Conservation (phyloP, 106 monocot genomes). For the Platanthera guangdongensis region DNA sequence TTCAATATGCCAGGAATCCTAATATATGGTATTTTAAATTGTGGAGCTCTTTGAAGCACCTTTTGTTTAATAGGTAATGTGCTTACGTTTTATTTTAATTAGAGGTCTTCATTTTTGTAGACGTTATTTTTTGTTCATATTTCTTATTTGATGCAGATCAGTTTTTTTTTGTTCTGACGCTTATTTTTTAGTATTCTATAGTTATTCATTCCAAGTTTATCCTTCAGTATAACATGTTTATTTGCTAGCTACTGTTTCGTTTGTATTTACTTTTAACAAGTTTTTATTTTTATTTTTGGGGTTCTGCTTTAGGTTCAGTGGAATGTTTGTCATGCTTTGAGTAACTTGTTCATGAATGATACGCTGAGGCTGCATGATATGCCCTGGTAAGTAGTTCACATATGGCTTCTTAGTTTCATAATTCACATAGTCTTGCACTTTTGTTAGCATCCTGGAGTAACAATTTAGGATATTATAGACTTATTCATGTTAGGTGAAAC, state of each 20-base stretch:
- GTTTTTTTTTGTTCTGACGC: too few relatives aligned
- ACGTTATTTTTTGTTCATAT: too few relatives aligned
- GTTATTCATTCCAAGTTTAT: neutral
- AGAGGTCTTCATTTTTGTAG: too few relatives aligned
- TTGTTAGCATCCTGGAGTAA: neutral
- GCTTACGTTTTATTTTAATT: too few relatives aligned
- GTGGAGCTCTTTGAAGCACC: too few relatives aligned
- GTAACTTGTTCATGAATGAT: conserved; percentile 88
- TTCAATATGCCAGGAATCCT: too few relatives aligned
- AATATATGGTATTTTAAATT: too few relatives aligned
- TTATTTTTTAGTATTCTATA: neutral
- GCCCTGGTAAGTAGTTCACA: conserved; percentile 41
- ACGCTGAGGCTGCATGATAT: conserved; percentile 53
- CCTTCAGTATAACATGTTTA: neutral
- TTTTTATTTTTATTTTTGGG: neutral
- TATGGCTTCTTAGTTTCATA: neutral
- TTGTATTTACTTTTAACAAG: neutral
- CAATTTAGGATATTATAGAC: neutral
- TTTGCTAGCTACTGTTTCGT: neutral
- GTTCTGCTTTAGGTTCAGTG: conserved; percentile 78
- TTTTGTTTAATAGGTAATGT: too few relatives aligned
- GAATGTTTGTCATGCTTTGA: conserved; percentile 98
- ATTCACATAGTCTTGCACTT: neutral
- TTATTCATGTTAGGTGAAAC: neutral
- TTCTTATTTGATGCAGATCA: too few relatives aligned